These are phyloP conservation scores for Hortiboletus campestris DNA, from an alignment of 768 basidiomycete species.

Conservation along the genomic window DNA sequence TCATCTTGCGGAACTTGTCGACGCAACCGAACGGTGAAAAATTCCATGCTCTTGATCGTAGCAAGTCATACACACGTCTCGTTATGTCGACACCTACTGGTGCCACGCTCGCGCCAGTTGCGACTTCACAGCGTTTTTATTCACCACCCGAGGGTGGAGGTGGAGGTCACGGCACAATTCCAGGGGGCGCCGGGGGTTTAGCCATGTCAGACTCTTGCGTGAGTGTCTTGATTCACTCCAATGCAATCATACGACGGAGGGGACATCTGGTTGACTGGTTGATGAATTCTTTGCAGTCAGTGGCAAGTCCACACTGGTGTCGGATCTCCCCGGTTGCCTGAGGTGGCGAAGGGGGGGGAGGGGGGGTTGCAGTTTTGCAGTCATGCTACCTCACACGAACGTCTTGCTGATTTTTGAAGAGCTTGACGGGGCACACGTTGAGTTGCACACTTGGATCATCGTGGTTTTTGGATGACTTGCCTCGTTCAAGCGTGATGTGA, in stretches of 20 bases:
- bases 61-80: constrained; percentile 20
- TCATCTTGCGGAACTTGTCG: constrained; percentile 11
- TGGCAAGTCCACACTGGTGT: not conserved
- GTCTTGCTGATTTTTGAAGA: constrained; percentile 21
- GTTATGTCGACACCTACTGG: constrained; percentile 26
- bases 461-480: constrained; percentile 34
- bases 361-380: constrained; percentile 12
- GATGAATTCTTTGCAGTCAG: constrained; percentile 1
- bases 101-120: constrained; percentile 13
- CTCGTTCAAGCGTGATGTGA: constrained; percentile 28
- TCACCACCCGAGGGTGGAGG: constrained; percentile 6
- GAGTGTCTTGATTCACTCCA: constrained; percentile 35
- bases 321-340: constrained; percentile 7
- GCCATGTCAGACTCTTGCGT: constrained; percentile 20
- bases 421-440: constrained; percentile 30
- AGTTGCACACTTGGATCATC: constrained; percentile 23
- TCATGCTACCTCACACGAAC: constrained; percentile 29
- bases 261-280: constrained; percentile 15
- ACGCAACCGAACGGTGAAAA: constrained; percentile 25
- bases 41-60: constrained; percentile 20
- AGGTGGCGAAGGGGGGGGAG: not conserved
- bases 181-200: not conserved
- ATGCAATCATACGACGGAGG: constrained; percentile 21
- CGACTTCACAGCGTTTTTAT: constrained; percentile 12
- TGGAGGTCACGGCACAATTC: constrained; percentile 2